Percentiles rank a stretch among this genome's conserved stretches.
Conservation (phyloP, 2,329 filamentous ascomycete species). For the Talaromyces marneffei region DNA sequence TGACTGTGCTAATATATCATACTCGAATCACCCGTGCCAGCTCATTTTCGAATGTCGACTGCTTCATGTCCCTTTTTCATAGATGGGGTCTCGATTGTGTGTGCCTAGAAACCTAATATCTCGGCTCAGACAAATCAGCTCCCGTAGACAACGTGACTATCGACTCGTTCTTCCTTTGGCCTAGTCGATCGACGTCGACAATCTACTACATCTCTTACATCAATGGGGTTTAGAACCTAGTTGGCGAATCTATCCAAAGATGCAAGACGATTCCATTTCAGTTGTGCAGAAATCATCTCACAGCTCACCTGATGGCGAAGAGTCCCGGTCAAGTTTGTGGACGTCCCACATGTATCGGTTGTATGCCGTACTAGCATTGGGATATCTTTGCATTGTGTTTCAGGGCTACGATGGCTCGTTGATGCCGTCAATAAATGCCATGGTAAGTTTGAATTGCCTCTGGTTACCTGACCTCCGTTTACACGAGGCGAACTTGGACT, state of each 20-base stretch:
- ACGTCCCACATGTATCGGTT: constrained; percentile 10
- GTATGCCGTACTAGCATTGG: constrained; percentile 10
- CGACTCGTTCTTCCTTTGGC: neutral
- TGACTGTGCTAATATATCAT: neutral
- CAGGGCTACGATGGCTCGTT: constrained; percentile 14
- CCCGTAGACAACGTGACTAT: neutral
- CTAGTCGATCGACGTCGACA: neutral
- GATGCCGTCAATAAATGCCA: constrained; percentile 12
- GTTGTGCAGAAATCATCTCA: neutral
- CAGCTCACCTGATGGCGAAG: constrained; percentile 1
- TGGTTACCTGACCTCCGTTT: too few relatives aligned
- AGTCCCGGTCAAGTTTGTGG: constrained; percentile 1
- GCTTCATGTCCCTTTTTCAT: neutral
- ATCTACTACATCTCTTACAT: neutral
- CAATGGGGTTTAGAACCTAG: neutral
- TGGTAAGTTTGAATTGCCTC: neutral
- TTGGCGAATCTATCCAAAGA: neutral
- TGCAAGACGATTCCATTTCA: neutral
- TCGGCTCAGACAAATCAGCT: neutral
- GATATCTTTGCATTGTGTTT: constrained; percentile 12
- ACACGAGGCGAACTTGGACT: neutral
- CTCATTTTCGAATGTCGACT: neutral
- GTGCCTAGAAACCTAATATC: neutral
- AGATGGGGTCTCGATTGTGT: neutral
- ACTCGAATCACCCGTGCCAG: neutral